phyloP scores from a whole-genome alignment of 441 rosid genomes.

The Omphalea diandra region DNA sequence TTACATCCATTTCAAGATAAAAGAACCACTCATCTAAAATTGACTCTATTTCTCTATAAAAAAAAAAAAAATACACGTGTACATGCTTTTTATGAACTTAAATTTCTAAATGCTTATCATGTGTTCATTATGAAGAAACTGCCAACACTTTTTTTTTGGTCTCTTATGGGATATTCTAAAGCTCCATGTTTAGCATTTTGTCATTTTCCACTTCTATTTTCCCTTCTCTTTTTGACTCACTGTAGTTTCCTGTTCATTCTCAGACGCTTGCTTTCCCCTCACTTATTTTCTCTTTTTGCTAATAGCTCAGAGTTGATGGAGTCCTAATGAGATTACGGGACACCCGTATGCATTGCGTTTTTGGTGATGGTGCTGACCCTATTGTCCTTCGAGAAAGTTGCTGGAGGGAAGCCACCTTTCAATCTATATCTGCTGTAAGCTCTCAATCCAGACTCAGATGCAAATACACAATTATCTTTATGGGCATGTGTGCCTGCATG shows the following conservation, averaged over 20 bases:
- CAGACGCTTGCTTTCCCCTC: background rate
- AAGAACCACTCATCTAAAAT: background rate
- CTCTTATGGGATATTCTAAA: background rate
- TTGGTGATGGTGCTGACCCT: slow-evolving; percentile 45
- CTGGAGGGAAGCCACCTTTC: slow-evolving; percentile 87
- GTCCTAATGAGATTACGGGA: slow-evolving; percentile 94
- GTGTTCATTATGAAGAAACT: background rate
- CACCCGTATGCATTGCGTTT: slow-evolving; percentile 77
- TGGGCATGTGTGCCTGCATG: background rate
- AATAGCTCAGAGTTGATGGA: slow-evolving; percentile 97
- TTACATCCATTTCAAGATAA: background rate
- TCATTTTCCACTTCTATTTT: background rate
- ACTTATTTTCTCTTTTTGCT: slow-evolving; percentile 8
- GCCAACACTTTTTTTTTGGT: background rate
- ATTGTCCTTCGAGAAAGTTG: slow-evolving; percentile 79
- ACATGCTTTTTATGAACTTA: background rate
- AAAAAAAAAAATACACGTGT: no score
- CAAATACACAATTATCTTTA: background rate
- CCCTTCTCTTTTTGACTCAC: background rate
- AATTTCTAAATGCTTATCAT: background rate
- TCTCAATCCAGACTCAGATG: background rate
- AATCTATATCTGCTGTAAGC: slow-evolving; percentile 68
- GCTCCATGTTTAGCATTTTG: background rate
- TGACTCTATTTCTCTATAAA: background rate
- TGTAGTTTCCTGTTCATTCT: slow-evolving; percentile 8